These are phyloP conservation scores for Westerdykella aurantiaca DNA, from an alignment of 2,329 filamentous ascomycete genomes.

Conservation along the genomic window DNA sequence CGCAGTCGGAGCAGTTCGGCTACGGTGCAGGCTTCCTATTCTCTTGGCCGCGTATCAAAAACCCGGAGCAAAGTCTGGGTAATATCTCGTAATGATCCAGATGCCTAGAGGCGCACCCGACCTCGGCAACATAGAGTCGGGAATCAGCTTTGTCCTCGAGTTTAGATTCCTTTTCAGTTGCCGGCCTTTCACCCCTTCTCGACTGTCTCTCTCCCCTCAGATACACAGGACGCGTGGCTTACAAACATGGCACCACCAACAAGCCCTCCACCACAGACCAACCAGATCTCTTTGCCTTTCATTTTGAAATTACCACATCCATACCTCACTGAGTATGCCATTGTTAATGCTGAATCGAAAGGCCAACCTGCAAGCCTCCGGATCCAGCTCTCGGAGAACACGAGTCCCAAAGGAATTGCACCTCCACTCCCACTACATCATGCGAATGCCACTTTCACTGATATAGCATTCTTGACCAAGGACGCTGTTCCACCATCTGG, in stretches of 20 bases:
- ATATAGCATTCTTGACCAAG: constrained; percentile 20
- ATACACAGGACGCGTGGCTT: constrained; percentile 1
- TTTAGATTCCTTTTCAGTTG: constrained; percentile 1
- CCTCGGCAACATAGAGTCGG: not conserved
- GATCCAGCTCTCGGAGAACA: constrained; percentile 16
- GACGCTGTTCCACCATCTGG: constrained; percentile 21
- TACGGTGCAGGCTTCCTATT: too few relatives aligned
- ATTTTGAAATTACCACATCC: constrained; percentile 35
- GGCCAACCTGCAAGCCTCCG: constrained; percentile 16
- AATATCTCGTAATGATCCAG: too few relatives aligned
- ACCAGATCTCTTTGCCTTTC: constrained; percentile 13
- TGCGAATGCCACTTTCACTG: constrained; percentile 24
- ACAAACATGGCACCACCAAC: constrained; percentile 16
- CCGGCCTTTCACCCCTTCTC: constrained; percentile 5
- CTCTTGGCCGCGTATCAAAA: too few relatives aligned
- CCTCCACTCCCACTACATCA: constrained; percentile 26
- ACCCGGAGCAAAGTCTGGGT: too few relatives aligned
- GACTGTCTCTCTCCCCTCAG: constrained; percentile 1
- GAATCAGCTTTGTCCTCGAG: not conserved
- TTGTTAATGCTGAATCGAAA: constrained; percentile 19
- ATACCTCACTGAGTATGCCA: constrained; percentile 32
- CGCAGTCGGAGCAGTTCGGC: too few relatives aligned
- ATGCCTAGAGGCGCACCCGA: not conserved
- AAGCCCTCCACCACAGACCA: not conserved
- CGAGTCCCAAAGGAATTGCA: constrained; percentile 15